These are phyloP conservation scores for Wickerhamiella domercqiae DNA, from an alignment of 805 yeast genomes.

Conservation along the genomic window DNA sequence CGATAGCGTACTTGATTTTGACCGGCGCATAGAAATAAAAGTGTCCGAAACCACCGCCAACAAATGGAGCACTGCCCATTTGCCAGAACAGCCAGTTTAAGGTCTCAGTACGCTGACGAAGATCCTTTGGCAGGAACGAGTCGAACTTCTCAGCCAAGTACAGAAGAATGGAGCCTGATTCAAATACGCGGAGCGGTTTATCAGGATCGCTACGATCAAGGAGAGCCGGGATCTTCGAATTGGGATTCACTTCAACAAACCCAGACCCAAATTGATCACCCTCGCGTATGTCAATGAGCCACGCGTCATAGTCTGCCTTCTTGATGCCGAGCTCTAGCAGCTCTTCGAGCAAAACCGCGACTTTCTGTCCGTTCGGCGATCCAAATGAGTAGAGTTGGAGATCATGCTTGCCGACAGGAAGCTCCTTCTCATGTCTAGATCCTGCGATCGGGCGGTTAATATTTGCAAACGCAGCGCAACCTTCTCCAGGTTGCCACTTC, in stretches of 20 bases:
- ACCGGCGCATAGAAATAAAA: slow-evolving; percentile 33
- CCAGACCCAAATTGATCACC: slow-evolving; percentile 19
- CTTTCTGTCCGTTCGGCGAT: slow-evolving; percentile 31
- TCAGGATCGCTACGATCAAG: slow-evolving; percentile 20
- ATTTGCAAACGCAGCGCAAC: neutral
- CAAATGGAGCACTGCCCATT: slow-evolving; percentile 29
- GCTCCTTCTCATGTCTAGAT: neutral
- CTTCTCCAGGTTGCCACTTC: neutral
- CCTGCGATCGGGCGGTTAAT: slow-evolving; percentile 1
- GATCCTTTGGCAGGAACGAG: slow-evolving; percentile 17
- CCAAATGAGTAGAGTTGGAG: slow-evolving; percentile 26
- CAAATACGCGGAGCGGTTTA: slow-evolving; percentile 31
- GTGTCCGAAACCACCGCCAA: slow-evolving; percentile 45
- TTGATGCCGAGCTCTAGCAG: slow-evolving; percentile 24
- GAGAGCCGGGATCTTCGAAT: slow-evolving; percentile 49
- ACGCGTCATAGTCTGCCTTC: slow-evolving; percentile 1
- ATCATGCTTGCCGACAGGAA: neutral
- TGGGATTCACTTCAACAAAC: slow-evolving; percentile 43
- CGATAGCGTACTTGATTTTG: slow-evolving; percentile 38
- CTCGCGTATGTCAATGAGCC: neutral
- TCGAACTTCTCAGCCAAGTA: slow-evolving; percentile 50
- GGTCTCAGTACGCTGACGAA: slow-evolving; percentile 22
- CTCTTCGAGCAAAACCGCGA: slow-evolving; percentile 23
- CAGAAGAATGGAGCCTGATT: slow-evolving; percentile 46
- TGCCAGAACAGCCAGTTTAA: slow-evolving; percentile 40